phyloP scores from a whole-genome alignment of 495 filamentous ascomycete species.

The Parachaetomium inaequale region DNA sequence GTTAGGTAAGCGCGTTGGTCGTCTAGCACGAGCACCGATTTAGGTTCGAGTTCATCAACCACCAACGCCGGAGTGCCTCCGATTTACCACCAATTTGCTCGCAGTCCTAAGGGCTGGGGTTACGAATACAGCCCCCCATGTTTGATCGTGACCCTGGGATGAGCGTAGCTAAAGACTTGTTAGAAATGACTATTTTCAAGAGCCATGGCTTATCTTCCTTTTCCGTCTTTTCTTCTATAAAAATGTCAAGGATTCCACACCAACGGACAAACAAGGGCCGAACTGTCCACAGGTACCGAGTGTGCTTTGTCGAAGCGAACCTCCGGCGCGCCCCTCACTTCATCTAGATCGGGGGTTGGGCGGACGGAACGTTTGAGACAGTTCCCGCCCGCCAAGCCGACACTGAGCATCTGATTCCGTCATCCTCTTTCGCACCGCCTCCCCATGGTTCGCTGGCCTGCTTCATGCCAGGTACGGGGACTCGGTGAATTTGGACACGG shows the following conservation, averaged over 20 bases:
- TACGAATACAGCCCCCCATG: too few species aligned
- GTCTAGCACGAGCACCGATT: too few species aligned
- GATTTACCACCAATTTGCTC: background rate
- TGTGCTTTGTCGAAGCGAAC: constrained; percentile 1
- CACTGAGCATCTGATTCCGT: constrained; percentile 20
- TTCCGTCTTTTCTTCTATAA: too few species aligned
- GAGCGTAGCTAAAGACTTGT: too few species aligned
- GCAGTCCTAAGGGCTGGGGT: background rate
- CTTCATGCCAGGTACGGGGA: background rate
- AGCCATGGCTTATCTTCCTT: too few species aligned
- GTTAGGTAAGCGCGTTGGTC: too few species aligned
- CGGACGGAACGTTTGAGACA: constrained; percentile 24
- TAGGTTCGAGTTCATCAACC: background rate
- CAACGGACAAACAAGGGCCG: too few species aligned
- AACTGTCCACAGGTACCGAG: background rate
- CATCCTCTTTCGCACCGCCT: constrained; percentile 14
- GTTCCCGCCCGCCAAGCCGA: constrained; percentile 26
- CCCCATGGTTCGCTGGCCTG: background rate
- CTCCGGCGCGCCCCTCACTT: constrained; percentile 11
- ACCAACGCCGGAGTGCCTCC: background rate
- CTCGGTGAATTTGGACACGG: background rate
- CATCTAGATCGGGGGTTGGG: constrained; percentile 19
- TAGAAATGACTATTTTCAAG: too few species aligned
- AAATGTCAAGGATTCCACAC: too few species aligned
- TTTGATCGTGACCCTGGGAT: too few species aligned